Conservation (phyloP, 2,329 filamentous ascomycete genomes). For the Neonectria punicea region DNA sequence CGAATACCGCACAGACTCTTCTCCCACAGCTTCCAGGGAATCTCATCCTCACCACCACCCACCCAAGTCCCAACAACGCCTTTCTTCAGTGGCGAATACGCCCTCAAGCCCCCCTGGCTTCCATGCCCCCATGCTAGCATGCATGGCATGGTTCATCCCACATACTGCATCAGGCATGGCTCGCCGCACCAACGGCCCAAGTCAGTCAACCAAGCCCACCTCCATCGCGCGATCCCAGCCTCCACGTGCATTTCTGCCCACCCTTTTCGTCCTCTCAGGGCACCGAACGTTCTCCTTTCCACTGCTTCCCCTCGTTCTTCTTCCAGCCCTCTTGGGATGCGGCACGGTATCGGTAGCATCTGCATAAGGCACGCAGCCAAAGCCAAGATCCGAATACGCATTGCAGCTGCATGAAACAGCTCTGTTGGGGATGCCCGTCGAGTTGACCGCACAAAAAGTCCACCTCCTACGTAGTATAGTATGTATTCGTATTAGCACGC, state of each 20-base stretch:
- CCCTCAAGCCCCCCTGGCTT: conserved; percentile 11
- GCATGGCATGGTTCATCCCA: conserved; percentile 32
- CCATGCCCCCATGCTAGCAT: conserved; percentile 7
- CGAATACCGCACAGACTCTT: too few relatives aligned
- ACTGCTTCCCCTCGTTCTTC: conserved; percentile 7
- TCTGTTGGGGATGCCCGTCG: neutral
- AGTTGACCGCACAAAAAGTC: neutral
- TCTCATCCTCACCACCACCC: neutral
- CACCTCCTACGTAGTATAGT: neutral
- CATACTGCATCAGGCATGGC: conserved; percentile 41
- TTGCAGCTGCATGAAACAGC: neutral
- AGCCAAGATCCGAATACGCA: conserved; percentile 9
- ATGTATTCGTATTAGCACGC: neutral
- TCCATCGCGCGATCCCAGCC: conserved; percentile 36
- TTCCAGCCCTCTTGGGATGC: conserved; percentile 2
- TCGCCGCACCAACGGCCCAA: conserved; percentile 31
- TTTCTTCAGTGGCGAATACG: conserved; percentile 23
- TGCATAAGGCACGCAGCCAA: neutral
- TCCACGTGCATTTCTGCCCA: conserved; percentile 25
- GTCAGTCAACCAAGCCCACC: conserved; percentile 21
- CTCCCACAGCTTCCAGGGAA: neutral
- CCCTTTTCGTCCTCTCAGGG: conserved; percentile 5
- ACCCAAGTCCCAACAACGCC: conserved; percentile 5
- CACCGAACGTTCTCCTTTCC: neutral
- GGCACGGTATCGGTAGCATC: conserved; percentile 5